Evolutionary conservation across 2,329 filamentous ascomycete species (phyloP).

Genomic region (Dendryphion nanum): DNA sequence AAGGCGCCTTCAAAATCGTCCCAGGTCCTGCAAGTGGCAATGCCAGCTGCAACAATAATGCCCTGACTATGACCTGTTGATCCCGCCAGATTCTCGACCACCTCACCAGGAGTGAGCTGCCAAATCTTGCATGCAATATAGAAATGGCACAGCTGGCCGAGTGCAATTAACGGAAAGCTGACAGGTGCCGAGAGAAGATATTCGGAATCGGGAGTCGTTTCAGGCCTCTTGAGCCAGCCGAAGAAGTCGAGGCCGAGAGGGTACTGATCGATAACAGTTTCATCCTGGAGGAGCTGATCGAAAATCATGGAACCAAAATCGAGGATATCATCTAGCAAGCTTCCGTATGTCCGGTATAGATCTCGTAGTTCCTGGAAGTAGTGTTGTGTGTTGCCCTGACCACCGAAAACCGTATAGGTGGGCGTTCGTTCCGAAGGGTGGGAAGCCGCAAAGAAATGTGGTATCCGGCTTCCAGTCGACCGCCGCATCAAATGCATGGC

Average conservation of each 20-base stretch:
- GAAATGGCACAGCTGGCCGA: conserved; percentile 31
- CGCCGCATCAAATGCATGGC: conserved; percentile 9
- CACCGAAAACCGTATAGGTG: conserved; percentile 22
- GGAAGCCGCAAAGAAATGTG: conserved; percentile 11
- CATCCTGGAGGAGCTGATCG: conserved; percentile 10
- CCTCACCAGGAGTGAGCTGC: conserved; percentile 28
- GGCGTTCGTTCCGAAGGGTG: conserved; percentile 6
- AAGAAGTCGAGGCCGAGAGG: conserved; percentile 23
- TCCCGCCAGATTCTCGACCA: conserved; percentile 20
- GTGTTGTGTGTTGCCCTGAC: conserved; percentile 26
- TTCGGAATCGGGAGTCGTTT: conserved; percentile 25
- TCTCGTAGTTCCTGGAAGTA: conserved; percentile 24
- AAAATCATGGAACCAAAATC: conserved; percentile 11
- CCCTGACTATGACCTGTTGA: conserved; percentile 42
- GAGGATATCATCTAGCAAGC: conserved; percentile 11
- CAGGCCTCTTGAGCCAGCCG: conserved; percentile 23
- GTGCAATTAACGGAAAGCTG: conserved; percentile 41
- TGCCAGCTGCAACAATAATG: conserved; percentile 35
- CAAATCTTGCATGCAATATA: conserved; percentile 19
- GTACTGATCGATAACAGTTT: conserved; percentile 11
- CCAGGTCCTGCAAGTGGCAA: conserved; percentile 35
- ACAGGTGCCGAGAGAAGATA: conserved; percentile 38
- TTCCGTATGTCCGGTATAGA: conserved; percentile 23
- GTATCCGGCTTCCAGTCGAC: conserved; percentile 1
- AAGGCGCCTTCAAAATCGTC: conserved; percentile 28